Base-by-base conservation (phyloP, 495 filamentous ascomycete species). In the Penicilliopsis zonata region DNA sequence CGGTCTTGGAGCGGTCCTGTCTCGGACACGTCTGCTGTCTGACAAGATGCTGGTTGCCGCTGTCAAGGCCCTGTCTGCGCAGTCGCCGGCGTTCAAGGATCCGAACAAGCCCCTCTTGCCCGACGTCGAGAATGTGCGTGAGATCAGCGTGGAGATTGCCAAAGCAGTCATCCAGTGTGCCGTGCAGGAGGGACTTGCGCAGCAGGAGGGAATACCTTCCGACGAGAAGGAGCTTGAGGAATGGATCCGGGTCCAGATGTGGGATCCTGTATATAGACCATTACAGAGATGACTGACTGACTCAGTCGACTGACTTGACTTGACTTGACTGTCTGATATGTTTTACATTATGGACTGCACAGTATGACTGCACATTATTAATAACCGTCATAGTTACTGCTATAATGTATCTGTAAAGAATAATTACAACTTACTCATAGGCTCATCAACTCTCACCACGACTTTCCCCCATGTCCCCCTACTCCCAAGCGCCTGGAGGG, bases 391-490 rank as follows among this genome's bases (percentile, higher is more conserved):
- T 28, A 16, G n/a, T 16, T 35, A 28, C 27, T 30, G 15, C 20
- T 24, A 35, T 35, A 41, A n/a, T 10, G n/a, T 34, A 18, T 40
- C 22, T 18, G 9, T 18, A 22, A n/a, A 18, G 1, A 26, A 17
- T 4, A 34, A n/a, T 47, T 49, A 72, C 24, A 72, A 41, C 50
- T 63, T 70, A 33, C 61, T 79, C 49, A 59, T 63, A 28, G 45
- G 41, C 35, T 55, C 52, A 18, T 74, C 66, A 36, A 96, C 67
- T 55, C 82, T 81, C 2, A 95, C 80, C 1, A 96, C 84, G 2
- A 95, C 88, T 69, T 96, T 96, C 0, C 88, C 88, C 88, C 88
- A 96, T 0, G 84, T 94, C 43, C 80, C 84, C 28, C 88, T 62
- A 10, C 70, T 69, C 0, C 82, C 87, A 23, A 96, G 59, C 10